Evolutionary conservation across 495 filamentous ascomycete genomes (phyloP), one percentile per base, ranked within the genome.

Genomic region (Neurospora sp.): DNA sequence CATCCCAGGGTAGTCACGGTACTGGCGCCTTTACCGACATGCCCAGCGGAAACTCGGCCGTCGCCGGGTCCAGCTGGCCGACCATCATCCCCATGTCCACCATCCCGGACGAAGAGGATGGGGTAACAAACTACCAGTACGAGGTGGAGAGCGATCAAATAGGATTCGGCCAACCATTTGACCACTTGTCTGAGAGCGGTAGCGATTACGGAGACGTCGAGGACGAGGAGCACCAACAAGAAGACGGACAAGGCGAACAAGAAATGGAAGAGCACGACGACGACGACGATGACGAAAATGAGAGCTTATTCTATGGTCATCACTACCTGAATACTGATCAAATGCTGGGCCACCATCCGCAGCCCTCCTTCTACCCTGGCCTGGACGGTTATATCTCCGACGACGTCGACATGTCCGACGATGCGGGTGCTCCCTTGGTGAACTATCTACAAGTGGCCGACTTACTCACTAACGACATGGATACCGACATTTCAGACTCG

Each of bases 391-490:
- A 76, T 72, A 38, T 73, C n/a, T 77, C 76, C 17, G 79, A 78
- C 66, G 74, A 74, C 31, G 42, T 72, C 13, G 76, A 75, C 72
- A 69, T 75, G 70, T 76, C 74, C 10, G 76, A 77, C 39, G 73
- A 70, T 66, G 72, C 72, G 19, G 78, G 75, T 10, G 73, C 75
- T 19, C 76, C 77, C 15, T 69, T 78, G 71, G 73, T 75, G 59
- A 73, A 73, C 72, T 73, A 74, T 28, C 45, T 73, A 5, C 54
- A 77, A 11, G 72, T 74, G 36, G 38, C 71, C 69, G 69, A 71
- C 43, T n/a, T 77, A n/a, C 72, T 78, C n/a, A 70, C 76, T 5
- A 43, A 71, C 72, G 73, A 74, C 48, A 73, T 80, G 71, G 76
- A 75, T 24, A 71, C 74, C 21, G 72, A 75, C 28, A 54, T 31